Evolutionary conservation across 2,329 filamentous ascomycete species (phyloP).

Genomic region (Diaporthe sp.): DNA sequence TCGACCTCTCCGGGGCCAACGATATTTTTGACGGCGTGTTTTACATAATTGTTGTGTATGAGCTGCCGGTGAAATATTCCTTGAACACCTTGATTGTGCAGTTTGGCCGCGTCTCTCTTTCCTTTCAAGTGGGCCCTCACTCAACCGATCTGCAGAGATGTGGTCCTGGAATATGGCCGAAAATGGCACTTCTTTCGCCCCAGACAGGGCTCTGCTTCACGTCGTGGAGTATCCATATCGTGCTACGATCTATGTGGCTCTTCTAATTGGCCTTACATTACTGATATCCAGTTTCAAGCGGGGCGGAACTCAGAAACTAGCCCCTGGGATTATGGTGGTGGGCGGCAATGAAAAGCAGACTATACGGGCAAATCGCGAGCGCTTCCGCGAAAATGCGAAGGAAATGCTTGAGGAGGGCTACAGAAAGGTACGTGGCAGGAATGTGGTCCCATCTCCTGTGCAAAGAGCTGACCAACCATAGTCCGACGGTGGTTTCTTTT

Average conservation of each 20-base stretch:
- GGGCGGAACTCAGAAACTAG: background rate
- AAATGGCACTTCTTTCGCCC: background rate
- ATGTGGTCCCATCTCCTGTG: background rate
- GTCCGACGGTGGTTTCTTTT: conserved; percentile 39
- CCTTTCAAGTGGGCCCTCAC: background rate
- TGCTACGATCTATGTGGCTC: background rate
- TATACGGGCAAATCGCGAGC: background rate
- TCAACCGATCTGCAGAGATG: background rate
- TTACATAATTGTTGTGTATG: background rate
- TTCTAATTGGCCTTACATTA: background rate
- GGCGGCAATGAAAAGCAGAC: conserved; percentile 13
- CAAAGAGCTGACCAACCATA: background rate
- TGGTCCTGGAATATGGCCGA: conserved; percentile 11
- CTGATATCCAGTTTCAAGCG: background rate
- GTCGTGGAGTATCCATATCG: background rate
- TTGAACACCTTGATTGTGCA: background rate
- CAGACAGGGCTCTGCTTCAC: background rate
- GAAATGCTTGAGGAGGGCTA: conserved; percentile 27
- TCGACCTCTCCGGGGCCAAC: background rate
- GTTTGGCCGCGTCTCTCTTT: background rate
- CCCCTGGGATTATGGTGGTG: conserved; percentile 11
- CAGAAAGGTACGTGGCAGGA: background rate
- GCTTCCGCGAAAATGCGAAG: conserved; percentile 15
- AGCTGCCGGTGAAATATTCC: background rate
- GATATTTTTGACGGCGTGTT: background rate